phyloP scores from a whole-genome alignment of 805 yeast genomes.

The Hanseniaspora lachancei region DNA sequence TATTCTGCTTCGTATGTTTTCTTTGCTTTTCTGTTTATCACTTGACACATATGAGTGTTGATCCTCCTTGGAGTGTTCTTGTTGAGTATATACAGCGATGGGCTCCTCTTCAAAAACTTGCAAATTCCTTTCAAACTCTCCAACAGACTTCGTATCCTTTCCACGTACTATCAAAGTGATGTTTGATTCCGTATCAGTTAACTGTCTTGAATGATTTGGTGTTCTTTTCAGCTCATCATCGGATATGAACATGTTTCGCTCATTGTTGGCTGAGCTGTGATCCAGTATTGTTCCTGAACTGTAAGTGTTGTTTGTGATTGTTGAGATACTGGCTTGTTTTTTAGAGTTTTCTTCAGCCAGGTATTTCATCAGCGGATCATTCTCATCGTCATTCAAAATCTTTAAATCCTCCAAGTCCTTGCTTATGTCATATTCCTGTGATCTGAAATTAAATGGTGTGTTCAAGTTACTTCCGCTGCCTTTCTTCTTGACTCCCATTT shows the following conservation, averaged over 20 bases:
- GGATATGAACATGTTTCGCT: background rate
- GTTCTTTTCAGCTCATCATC: background rate
- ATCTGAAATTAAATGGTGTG: constrained; percentile 5
- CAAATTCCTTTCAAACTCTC: background rate
- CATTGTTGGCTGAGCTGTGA: background rate
- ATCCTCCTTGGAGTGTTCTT: background rate
- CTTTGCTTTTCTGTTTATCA: background rate
- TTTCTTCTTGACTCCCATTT: background rate
- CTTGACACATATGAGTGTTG: background rate
- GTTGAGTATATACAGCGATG: background rate
- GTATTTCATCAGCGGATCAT: background rate
- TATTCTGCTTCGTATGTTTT: background rate
- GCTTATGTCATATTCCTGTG: constrained; percentile 8
- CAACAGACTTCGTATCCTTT: background rate
- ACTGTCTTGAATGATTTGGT: background rate
- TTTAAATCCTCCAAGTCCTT: constrained; percentile 2
- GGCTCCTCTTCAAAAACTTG: background rate
- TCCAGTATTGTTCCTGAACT: background rate
- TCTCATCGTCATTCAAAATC: background rate
- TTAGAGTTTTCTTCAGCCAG: background rate
- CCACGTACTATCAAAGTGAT: background rate
- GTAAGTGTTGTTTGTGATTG: background rate
- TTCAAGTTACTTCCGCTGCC: background rate
- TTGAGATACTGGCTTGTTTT: constrained; percentile 6
- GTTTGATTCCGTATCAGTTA: constrained; percentile 8